Conservation (phyloP, 164 flowering plant species). For the Vitis riparia region DNA sequence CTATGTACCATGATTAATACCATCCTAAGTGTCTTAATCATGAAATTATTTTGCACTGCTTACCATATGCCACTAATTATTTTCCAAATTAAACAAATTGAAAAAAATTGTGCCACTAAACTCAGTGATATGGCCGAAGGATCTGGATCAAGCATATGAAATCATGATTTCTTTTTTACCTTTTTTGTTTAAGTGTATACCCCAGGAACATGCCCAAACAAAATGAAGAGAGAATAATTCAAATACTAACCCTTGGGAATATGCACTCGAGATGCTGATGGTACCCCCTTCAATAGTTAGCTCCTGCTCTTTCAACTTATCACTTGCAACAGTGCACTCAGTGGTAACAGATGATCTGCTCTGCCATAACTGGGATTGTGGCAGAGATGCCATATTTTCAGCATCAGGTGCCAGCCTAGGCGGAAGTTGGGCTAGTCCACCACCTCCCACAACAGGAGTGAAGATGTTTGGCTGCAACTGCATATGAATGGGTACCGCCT, state of each 20-base stretch:
- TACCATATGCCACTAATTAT: no score
- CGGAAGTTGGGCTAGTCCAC: conserved; percentile 18
- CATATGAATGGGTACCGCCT: conserved; percentile 26
- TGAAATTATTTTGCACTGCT: no score
- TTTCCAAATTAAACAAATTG: no score
- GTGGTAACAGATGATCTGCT: conserved; percentile 17
- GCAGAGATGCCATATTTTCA: conserved; percentile 19
- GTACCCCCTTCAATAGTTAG: conserved; percentile 41
- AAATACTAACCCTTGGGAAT: conserved; percentile 48
- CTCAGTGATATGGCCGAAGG: no score
- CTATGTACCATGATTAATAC: no score
- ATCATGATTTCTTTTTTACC: neutral
- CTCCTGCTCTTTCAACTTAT: conserved; percentile 33
- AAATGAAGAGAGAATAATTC: neutral
- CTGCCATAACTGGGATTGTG: conserved; percentile 25
- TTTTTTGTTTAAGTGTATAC: neutral
- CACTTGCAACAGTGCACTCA: conserved; percentile 14
- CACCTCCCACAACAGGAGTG: conserved; percentile 11
- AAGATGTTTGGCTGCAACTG: conserved; percentile 28
- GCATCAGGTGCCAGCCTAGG: conserved; percentile 20
- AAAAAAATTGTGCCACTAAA: no score
- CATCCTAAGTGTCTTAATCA: no score
- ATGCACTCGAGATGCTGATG: conserved; percentile 43
- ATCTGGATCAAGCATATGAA: neutral
- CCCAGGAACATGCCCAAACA: neutral